Evolutionary conservation across 1,139 yeast species (phyloP).

Genomic region (Geotrichum restrictum): DNA sequence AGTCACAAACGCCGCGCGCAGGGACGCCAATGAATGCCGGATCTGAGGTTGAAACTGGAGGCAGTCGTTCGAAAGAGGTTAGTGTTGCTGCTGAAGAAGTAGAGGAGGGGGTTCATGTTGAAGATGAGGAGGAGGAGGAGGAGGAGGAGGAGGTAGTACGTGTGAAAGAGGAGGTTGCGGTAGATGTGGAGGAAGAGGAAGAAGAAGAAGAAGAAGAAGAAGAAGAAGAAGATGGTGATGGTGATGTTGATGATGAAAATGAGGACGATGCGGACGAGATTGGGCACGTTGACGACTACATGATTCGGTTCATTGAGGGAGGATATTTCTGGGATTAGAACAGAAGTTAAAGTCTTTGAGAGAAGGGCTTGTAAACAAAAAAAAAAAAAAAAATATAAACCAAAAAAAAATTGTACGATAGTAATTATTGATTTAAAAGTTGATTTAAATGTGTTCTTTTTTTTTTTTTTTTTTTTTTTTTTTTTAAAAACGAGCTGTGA

Average conservation of each 20-base stretch:
- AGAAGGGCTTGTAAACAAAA: no score
- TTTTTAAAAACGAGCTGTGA: no score
- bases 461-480: no score
- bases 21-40: conserved; percentile 17
- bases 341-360: no score
- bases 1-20: conserved; percentile 9
- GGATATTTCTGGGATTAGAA: conserved; percentile 51
- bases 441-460: no score
- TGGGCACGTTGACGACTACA: conserved; percentile 93
- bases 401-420: no score
- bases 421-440: no score
- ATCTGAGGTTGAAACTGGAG: conserved; percentile 13
- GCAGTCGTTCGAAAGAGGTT: conserved; percentile 6
- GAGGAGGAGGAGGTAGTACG: neutral
- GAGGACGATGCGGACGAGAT: conserved; percentile 69
- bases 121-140: neutral
- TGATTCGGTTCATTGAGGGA: conserved; percentile 84
- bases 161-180: neutral
- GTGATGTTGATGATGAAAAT: conserved; percentile 38
- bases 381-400: no score
- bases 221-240: conserved; percentile 27
- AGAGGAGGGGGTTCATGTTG: no score
- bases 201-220: conserved; percentile 29
- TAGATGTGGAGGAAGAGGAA: conserved; percentile 19
- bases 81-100: conserved; percentile 17